These are phyloP conservation scores for Schizophyllum commune DNA, from an alignment of 1,284 basidiomycete species.

Conservation along the genomic window DNA sequence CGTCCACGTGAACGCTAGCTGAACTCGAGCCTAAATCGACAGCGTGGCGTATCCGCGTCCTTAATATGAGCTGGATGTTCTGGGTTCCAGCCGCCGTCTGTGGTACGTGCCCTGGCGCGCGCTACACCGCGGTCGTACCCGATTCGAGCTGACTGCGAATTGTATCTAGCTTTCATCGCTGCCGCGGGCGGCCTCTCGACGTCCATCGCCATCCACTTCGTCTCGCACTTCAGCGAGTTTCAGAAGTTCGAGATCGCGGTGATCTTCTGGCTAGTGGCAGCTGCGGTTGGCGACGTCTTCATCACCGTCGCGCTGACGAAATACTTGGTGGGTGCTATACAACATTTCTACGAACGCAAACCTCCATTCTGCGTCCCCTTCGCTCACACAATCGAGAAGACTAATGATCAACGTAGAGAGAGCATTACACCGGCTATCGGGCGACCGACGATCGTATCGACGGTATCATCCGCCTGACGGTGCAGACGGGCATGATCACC, in stretches of 20 bases:
- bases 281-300: constrained; percentile 13
- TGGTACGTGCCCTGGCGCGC: background rate
- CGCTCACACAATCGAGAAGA: background rate
- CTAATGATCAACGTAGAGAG: constrained; percentile 11
- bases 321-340: constrained; percentile 9
- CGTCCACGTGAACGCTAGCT: background rate
- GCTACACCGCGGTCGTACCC: background rate
- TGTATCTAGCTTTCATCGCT: constrained; percentile 9
- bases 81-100: background rate
- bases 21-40: background rate
- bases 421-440: constrained; percentile 18
- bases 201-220: constrained; percentile 17
- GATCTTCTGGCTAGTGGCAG: constrained; percentile 16
- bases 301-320: constrained; percentile 10
- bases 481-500: constrained; percentile 21
- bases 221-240: constrained; percentile 18
- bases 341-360: no score
- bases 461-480: constrained; percentile 21
- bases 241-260: constrained; percentile 20
- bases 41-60: background rate
- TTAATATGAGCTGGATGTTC: background rate
- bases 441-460: constrained; percentile 23
- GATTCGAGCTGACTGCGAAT: constrained; percentile 5
- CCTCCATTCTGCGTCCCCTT: background rate
- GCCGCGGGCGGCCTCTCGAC: constrained; percentile 18